Evolutionary conservation across 306 rosid species (phyloP), one percentile per base, ranked within the genome.

Genomic region (Prunus dulcis): DNA sequence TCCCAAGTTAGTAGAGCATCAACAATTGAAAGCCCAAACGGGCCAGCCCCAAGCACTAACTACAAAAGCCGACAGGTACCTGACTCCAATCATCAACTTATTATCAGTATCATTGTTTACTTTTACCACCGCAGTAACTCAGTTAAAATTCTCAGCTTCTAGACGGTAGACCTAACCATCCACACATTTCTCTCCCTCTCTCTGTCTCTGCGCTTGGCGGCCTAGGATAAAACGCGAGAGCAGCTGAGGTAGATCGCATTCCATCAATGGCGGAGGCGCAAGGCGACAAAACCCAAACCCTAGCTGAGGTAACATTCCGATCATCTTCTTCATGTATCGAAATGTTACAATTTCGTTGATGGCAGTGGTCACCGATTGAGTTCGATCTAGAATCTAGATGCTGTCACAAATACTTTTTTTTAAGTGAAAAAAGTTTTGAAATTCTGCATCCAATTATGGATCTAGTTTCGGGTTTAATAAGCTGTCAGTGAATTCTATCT

Each of bases 251-350:
- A 15, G 66, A 77, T 73, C 80, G 22, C 13, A 79, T 25, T 47
- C 53, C 88, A 69, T 77, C 91, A 67, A 94, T 94, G 98, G 93
- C 97, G 88, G 98, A 88, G 69, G 34, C 87, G 55, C 74, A 81
- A 61, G 76, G 74, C 62, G 83, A 84, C 76, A 83, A 80, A 17
- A 53, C 81, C 61, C 90, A 50, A 75, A 73, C 96, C 72, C 89
- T 94, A 0, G 85, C 93, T 23, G 92, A 94, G 97, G 98, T 92
- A 76, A 25, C 20, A 4, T 58, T 52, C 55, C 4, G 13, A 22
- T 72, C 27, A 6, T 32, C 12, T 11, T 51, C 30, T 57, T 28
- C 12, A 9, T 0, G 1, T 9, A 15, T 53, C 49, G 7, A 6
- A 34, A 50, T 69, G 14, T 53, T 18, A 6, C 34, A 50, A 4